Percentiles rank a stretch among this genome's conserved stretches.
phyloP scores from a whole-genome alignment of 2,329 filamentous ascomycete species.

The Botrytis byssoidea region DNA sequence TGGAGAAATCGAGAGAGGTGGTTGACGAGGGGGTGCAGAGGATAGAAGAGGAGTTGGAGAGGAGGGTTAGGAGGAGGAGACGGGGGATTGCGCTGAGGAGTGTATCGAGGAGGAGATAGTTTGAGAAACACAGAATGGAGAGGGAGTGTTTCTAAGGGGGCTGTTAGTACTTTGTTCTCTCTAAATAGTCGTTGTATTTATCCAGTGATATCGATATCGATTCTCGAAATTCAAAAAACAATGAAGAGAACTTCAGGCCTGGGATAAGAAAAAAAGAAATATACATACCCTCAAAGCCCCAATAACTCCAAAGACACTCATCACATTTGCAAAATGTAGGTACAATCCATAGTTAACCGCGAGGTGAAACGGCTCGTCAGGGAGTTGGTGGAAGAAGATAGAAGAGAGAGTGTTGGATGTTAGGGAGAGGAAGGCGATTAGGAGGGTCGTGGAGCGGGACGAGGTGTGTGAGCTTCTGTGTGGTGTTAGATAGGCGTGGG shows the following conservation, averaged over 20 bases:
- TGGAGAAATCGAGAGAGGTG: constrained; percentile 6
- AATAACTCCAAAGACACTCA: constrained; percentile 44
- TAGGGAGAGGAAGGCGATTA: constrained; percentile 35
- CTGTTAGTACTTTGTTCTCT: constrained; percentile 26
- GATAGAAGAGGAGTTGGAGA: background rate
- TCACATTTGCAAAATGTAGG: constrained; percentile 42
- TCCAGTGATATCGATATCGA: background rate
- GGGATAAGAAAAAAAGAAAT: constrained; percentile 26
- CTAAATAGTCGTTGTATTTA: background rate
- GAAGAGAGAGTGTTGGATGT: constrained; percentile 36
- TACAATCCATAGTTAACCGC: constrained; percentile 41
- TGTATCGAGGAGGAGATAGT: constrained; percentile 39
- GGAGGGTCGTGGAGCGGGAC: constrained; percentile 23
- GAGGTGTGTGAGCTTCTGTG: background rate
- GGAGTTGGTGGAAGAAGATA: constrained; percentile 37
- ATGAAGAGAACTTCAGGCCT: constrained; percentile 22
- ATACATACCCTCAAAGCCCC: constrained; percentile 44
- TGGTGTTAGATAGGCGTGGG: background rate
- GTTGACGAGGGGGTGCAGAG: background rate
- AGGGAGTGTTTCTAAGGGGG: constrained; percentile 24
- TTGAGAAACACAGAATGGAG: constrained; percentile 34
- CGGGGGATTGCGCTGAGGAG: constrained; percentile 36
- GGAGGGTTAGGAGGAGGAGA: constrained; percentile 26
- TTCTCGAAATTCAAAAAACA: background rate
- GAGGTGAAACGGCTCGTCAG: constrained; percentile 38